Evolutionary conservation across 192 early-diverging fungal genomes (phyloP), one percentile per base, ranked within the genome.

Genomic region (Podila verticillata): DNA sequence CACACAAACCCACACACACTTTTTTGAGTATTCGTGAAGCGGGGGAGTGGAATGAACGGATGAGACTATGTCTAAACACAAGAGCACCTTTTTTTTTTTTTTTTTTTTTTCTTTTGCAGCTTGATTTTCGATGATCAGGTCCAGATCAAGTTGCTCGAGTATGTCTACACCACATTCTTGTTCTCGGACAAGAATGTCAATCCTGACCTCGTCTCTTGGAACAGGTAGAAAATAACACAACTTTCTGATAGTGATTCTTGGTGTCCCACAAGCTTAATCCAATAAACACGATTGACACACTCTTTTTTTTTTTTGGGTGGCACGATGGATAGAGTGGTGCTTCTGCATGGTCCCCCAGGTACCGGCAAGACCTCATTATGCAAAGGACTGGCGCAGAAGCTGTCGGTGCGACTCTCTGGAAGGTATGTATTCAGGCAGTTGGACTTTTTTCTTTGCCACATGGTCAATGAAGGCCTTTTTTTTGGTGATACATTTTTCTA

Each of bases 281-380:
- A 39, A 39, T 12, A 12, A 39, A 12, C 7, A 39, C 9, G 36
- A 39, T 24, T 31, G 48, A 58, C 26, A n/a, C n/a, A n/a, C 7
- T 44, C 39, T 54, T 24, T 22, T 59, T 29, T 29, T 34, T 49
- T 32, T 30, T 80, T 69, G 29, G 57, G n/a, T 61, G n/a, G n/a
- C 12, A 29, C 64, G 26, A 0, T 17, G 35, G 20, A 51, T 48
- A 84, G 84, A 26, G 89, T 92, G 28, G 81, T 84, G 5, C 66
- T 93, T 22, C 81, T 94, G 31, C 86, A 94, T 75, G 92, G 92
- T 5, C 91, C 91, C 17, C 91, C 91, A 12, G 91, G 88, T 29
- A 91, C 89, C 59, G 92, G 92, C 15, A 92, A 93, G 69, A 92
- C 90, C 4, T 87, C 91, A 28, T 83, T 94, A 28, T 92, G 88